Base-by-base conservation (phyloP, 2,329 filamentous ascomycete genomes). In the Triangularia setosa region DNA sequence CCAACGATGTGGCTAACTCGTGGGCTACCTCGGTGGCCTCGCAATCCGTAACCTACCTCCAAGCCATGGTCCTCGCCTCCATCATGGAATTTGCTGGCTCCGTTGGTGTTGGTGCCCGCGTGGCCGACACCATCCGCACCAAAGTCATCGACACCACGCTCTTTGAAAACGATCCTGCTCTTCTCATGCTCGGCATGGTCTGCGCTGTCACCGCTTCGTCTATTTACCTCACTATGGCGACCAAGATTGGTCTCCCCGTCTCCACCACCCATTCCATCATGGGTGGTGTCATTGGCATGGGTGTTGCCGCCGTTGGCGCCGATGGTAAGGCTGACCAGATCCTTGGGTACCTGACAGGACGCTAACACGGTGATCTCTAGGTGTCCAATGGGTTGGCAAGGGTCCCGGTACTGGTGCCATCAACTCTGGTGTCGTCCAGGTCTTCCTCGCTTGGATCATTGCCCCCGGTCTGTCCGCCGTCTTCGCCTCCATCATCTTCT, bases 11-110 rank as follows among this genome's bases (percentile, higher is more conserved):
- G 65, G 89, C 89, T 75, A 92, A 91, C 79, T 85, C 88, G 1
- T 92, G 87, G 85, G 88, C 88, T n/a, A 90, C 87, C 33, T 88
- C 85, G 68, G 89, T 91, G 64, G 89, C 87, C 1, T 90, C 89
- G 3, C 81, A 88, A 44, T 90, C 89, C 64, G 75, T 90, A 52
- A 82, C 83, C 18, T 84, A 87, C 73, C 66, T 83, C 61, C 85
- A 88, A 73, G 86, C 84, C 68, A 85, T 86, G 84, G 68, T 82
- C 12, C 76, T 85, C 27, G 85, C 83, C 40, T 80, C 81, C 54
- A 72, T 87, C 65, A 86, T 87, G 78, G 87, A 89, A 74, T 85
- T 89, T 69, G 74, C 80, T n/a, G 87, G 87, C 59, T 80, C 84
- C 52, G 78, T 89, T 28, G 82, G 82, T 63, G 85, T 88, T 57